Evolutionary conservation across 2,329 filamentous ascomycete genomes (phyloP), one percentile per base, ranked within the genome.

Genomic region (Penicillium sp.): DNA sequence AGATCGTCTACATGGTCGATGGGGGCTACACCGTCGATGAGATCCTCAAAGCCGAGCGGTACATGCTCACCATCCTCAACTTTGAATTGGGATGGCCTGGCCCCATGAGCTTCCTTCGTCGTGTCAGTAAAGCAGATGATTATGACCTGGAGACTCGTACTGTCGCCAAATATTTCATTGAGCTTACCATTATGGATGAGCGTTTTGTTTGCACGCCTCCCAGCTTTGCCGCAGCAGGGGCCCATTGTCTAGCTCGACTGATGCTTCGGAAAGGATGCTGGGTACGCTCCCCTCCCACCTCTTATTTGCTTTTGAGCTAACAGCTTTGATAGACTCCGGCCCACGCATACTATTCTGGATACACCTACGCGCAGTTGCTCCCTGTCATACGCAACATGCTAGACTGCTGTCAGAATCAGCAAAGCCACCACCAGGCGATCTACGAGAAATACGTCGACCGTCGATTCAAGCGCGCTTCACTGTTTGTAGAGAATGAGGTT

Each of bases 1-100:
- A 99, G 79, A 96, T 99, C 68, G 89, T 96, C 57, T 97, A 93
- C 80, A 97, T 99, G 93, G 94, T 99, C 40, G 94, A 99, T 71
- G 85, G 87, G 42, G 92, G 91, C 53, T 99, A 97, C 76, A 89
- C 84, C 3, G 82, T 85, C 15, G 92, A 97, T 54, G 94, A 97
- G 77, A 93, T 99, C 54, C 83, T 97, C 62, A 97, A 97, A 79
- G 94, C 94, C 0, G 94, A 99, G 77, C 88, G 92, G 12, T 97
- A 96, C 79, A 99, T 99, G 92, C 84, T 99, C 49, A 95, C 86
- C 75, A 96, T 97, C 88, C 85, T 99, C 51, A 85, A 91, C 67
- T 99, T 96, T 70, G 92, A 97, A 76, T 85, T 99, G 51, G 94
- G 94, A 50, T 97, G 91, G 89, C 94, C 94, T n/a, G 94, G 94